Percentiles rank a stretch among this genome's conserved stretches.
These are phyloP conservation scores for Ochetophila trinervis DNA, from an alignment of 306 rosid genomes.

Conservation along the genomic window DNA sequence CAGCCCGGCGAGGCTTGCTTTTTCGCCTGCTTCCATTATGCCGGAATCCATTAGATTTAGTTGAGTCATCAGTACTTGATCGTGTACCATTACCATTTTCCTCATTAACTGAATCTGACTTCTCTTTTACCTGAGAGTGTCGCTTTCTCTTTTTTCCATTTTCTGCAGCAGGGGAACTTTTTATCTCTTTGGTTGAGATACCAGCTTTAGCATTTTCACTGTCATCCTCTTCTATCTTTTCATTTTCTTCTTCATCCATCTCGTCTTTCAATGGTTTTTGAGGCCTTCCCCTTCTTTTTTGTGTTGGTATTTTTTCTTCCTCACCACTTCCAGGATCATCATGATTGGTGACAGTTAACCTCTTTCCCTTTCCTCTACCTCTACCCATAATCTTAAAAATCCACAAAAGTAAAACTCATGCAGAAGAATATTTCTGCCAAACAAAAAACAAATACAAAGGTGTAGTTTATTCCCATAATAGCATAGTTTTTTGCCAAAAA, in stretches of 20 bases:
- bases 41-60: conserved; percentile 58
- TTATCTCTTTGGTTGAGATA: conserved; percentile 32
- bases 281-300: conserved; percentile 56
- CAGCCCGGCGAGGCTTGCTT: conserved; percentile 82
- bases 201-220: conserved; percentile 29
- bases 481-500: no score
- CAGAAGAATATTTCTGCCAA: conserved; percentile 48
- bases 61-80: conserved; percentile 37
- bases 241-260: conserved; percentile 44
- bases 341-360: conserved; percentile 37
- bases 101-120: conserved; percentile 37
- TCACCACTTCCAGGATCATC: conserved; percentile 51
- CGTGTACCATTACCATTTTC: conserved; percentile 36
- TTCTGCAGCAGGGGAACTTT: conserved; percentile 31
- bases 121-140: conserved; percentile 38
- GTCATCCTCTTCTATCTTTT: conserved; percentile 40
- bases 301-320: conserved; percentile 51
- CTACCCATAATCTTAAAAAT: conserved; percentile 49
- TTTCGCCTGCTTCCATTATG: conserved; percentile 85
- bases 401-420: conserved; percentile 36
- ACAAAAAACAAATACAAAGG: conserved; percentile 9
- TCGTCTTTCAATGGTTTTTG: conserved; percentile 48
- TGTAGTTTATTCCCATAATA: not conserved
- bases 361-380: conserved; percentile 56
- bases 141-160: conserved; percentile 55